These are phyloP conservation scores for Thermomucor indicae-seudaticae DNA, from an alignment of 371 early-diverging fungal species.

Conservation along the genomic window DNA sequence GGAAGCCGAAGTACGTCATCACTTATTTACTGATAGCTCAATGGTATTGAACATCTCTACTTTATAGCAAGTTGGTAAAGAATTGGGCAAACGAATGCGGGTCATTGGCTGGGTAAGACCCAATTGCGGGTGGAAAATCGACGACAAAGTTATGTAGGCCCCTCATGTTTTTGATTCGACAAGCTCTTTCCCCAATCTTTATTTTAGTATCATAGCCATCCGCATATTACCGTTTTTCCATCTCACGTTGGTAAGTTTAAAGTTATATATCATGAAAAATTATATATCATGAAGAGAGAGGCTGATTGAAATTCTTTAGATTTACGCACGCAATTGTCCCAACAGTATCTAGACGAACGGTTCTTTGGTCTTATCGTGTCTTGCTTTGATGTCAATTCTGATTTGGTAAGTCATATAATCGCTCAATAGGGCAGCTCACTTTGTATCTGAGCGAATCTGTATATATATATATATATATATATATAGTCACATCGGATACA, in stretches of 20 bases:
- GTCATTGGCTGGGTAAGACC: conserved; percentile 72
- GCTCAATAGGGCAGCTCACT: neutral
- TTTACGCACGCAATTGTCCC: conserved; percentile 60
- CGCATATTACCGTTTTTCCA: conserved; percentile 75
- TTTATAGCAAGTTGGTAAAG: conserved; percentile 37
- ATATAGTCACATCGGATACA: conserved; percentile 52
- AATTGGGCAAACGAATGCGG: conserved; percentile 37
- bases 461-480: no score
- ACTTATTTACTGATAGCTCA: neutral
- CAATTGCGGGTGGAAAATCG: neutral
- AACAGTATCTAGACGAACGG: conserved; percentile 61
- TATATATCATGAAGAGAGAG: neutral
- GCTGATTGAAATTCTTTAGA: conserved; percentile 27
- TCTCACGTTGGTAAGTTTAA: conserved; percentile 61
- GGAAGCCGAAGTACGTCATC: conserved; percentile 52
- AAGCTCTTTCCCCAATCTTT: no score
- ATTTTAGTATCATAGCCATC: conserved; percentile 68
- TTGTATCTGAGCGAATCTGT: neutral
- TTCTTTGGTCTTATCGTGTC: conserved; percentile 73
- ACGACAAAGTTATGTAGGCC: no score
- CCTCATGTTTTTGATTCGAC: no score
- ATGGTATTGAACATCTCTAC: neutral
- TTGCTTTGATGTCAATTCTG: conserved; percentile 55
- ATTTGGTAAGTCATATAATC: conserved; percentile 24
- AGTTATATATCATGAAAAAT: neutral